Evolutionary conservation across 23 red algal genomes (phyloP).

Genomic region (Chondrus crispus): DNA sequence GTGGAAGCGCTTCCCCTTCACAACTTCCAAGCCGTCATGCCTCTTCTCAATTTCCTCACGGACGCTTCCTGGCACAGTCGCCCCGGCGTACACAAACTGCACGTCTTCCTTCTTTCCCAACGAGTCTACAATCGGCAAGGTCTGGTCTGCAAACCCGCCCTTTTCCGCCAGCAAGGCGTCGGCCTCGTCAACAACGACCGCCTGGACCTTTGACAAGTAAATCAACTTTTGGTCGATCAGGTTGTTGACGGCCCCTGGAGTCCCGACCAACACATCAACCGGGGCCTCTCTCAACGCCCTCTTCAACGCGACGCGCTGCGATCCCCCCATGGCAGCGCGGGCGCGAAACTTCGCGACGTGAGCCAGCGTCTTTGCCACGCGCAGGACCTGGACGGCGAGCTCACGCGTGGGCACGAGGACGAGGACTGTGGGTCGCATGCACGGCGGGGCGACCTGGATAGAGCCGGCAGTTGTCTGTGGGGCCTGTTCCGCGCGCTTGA

Average conservation of each 20-base stretch:
- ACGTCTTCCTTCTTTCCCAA: neutral
- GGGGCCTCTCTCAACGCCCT: neutral
- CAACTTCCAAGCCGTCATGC: conserved; percentile 13
- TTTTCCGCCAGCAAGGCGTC: conserved; percentile 32
- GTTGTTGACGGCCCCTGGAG: conserved; percentile 9
- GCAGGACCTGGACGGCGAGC: conserved; percentile 11
- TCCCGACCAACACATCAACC: conserved; percentile 52
- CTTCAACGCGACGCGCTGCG: neutral
- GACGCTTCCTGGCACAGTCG: conserved; percentile 10
- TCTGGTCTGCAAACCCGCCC: neutral
- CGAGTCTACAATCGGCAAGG: neutral
- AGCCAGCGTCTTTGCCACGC: conserved; percentile 19
- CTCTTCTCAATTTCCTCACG: neutral
- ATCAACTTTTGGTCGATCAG: conserved; percentile 1
- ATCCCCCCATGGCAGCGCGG: conserved; percentile 6
- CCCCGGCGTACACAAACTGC: conserved; percentile 33
- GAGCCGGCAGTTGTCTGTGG: neutral
- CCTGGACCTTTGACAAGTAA: conserved; percentile 15
- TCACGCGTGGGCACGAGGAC: conserved; percentile 27
- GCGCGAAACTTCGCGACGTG: conserved; percentile 38
- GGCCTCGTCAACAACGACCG: conserved; percentile 57
- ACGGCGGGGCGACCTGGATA: neutral
- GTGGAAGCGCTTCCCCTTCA: conserved; percentile 18
- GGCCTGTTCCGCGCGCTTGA: neutral
- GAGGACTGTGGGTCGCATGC: neutral